Evolutionary conservation across 306 rosid genomes (phyloP).

Genomic region (Cicer bijugum): DNA sequence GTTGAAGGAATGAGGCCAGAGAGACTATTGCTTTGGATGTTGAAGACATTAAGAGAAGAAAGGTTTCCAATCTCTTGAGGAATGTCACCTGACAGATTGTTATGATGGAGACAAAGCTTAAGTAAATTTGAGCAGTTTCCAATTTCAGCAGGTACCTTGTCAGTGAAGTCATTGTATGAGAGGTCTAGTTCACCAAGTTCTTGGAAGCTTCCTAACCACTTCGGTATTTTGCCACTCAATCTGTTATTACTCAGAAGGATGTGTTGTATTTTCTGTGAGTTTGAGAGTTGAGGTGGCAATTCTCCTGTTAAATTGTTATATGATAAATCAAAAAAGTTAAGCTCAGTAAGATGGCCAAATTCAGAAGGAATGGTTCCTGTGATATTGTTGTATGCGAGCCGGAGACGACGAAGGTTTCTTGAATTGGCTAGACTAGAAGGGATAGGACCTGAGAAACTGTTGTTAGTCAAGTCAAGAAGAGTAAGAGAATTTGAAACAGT

Average conservation of each 20-base stretch:
- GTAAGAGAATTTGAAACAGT: constrained; percentile 66
- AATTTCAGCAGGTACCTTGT: constrained; percentile 68
- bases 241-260: constrained; percentile 68
- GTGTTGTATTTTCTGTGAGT: constrained; percentile 69
- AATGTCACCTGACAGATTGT: constrained; percentile 75
- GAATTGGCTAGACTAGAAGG: constrained; percentile 67
- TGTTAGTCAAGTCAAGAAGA: constrained; percentile 83
- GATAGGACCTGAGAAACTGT: constrained; percentile 88
- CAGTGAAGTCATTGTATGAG: constrained; percentile 73
- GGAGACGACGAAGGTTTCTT: constrained; percentile 70
- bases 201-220: constrained; percentile 70
- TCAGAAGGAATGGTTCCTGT: constrained; percentile 67
- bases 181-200: constrained; percentile 88
- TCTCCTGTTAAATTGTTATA: constrained; percentile 72
- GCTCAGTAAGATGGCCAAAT: constrained; percentile 64
- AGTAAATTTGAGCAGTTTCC: constrained; percentile 80
- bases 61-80: constrained; percentile 87
- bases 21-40: constrained; percentile 69
- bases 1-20: constrained; percentile 75
- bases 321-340: constrained; percentile 83
- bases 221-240: constrained; percentile 61
- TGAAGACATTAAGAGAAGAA: constrained; percentile 76
- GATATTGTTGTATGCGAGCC: constrained; percentile 77
- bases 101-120: constrained; percentile 74
- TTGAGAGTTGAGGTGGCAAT: constrained; percentile 60